These are phyloP conservation scores for Nicotiana attenuata DNA, from an alignment of 257 asterid species.

Conservation along the genomic window DNA sequence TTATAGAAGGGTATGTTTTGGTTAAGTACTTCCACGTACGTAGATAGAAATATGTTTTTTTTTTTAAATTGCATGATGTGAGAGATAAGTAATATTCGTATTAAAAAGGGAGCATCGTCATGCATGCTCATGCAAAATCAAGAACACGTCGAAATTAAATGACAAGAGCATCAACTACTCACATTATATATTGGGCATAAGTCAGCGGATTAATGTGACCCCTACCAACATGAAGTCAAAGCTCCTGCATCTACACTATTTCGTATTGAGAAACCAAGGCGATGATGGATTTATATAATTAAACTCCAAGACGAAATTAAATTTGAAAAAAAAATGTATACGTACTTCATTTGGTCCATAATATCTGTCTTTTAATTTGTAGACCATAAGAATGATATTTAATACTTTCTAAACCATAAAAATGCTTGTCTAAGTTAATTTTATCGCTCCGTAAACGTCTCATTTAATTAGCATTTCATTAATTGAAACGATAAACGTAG, in stretches of 20 bases:
- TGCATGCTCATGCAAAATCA: slow-evolving; percentile 32
- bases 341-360: no score
- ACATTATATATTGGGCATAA: background rate
- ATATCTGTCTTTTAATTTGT: no score
- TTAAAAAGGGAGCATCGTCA: background rate
- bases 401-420: no score
- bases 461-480: no score
- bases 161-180: slow-evolving; percentile 35
- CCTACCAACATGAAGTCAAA: slow-evolving; percentile 23
- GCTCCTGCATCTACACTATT: slow-evolving; percentile 1
- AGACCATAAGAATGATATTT: no score
- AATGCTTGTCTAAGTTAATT: no score
- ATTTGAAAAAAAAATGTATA: no score
- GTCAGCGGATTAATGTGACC: slow-evolving; percentile 21
- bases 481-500: no score
- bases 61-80: background rate
- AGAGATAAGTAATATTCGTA: background rate
- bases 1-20: background rate
- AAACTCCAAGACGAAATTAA: background rate
- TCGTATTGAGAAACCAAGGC: background rate
- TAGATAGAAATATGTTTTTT: background rate
- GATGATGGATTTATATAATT: background rate
- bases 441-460: no score
- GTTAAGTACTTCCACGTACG: background rate
- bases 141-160: background rate